Percentiles rank a stretch among this genome's conserved stretches.
These are phyloP conservation scores for Gamarada debralockiae DNA, from an alignment of 495 filamentous ascomycete genomes.

Conservation along the genomic window DNA sequence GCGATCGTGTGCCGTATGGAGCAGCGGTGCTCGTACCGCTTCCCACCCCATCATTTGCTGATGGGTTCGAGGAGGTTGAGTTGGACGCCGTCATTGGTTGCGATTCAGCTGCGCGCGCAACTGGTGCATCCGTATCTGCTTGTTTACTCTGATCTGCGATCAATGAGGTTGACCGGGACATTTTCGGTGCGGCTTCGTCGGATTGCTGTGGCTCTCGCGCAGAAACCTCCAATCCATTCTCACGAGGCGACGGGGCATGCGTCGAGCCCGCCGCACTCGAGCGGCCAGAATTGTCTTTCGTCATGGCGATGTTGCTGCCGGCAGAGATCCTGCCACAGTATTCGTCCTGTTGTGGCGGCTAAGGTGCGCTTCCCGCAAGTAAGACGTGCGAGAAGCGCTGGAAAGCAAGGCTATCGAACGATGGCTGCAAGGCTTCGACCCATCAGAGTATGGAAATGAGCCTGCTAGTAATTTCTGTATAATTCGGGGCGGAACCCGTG, in stretches of 20 bases:
- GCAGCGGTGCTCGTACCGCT: conserved; percentile 42
- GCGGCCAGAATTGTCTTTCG: conserved; percentile 17
- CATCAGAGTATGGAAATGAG: conserved; percentile 18
- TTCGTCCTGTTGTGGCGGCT: neutral
- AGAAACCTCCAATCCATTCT: conserved; percentile 8
- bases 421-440: conserved; percentile 17
- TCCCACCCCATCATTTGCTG: conserved; percentile 22
- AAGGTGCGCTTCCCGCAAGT: conserved; percentile 26
- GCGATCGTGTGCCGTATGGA: conserved; percentile 56
- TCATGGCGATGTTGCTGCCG: conserved; percentile 13
- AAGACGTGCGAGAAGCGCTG: conserved; percentile 26
- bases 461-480: no score
- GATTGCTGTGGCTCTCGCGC: conserved; percentile 6
- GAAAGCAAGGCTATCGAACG: conserved; percentile 20
- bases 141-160: conserved; percentile 10
- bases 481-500: neutral
- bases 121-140: conserved; percentile 25
- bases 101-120: conserved; percentile 27
- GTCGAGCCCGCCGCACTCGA: conserved; percentile 17
- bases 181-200: conserved; percentile 1
- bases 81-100: conserved; percentile 42
- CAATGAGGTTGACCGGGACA: conserved; percentile 2
- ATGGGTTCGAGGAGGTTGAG: conserved; percentile 32
- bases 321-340: neutral
- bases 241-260: conserved; percentile 1